Base-by-base conservation (phyloP, 129 eudicot genomes). In the Smallanthus sonchifolius region DNA sequence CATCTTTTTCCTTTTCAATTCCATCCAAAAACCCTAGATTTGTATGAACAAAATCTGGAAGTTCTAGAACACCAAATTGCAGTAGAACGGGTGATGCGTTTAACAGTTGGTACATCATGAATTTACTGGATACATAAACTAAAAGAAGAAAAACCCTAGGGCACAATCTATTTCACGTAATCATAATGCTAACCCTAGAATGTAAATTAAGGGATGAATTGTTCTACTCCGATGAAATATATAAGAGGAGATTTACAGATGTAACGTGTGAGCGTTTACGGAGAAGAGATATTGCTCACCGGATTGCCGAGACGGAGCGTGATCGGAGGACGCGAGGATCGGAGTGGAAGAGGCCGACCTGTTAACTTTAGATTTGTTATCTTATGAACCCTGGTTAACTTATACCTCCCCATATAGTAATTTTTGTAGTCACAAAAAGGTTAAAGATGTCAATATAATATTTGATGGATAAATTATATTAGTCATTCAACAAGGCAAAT, bases 121-220 rank as follows among this genome's bases (percentile, higher is more conserved):
- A n/a, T n/a, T n/a, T n/a, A n/a, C n/a, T n/a, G 30, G 1, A 24
- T 24, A 24, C 30, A 24, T 24, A 24, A 24, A 24, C 30, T 24
- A 24, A 24, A 24, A 24, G 30, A 24, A 24, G 30, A 1, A 24
- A 24, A 24, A 24, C 30, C 34, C n/a, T 0, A n/a, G 56, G 59
- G 13, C 13, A 7, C 10, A 13, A 67, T n/a, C 49, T 30, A 65
- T 51, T 32, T 62, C 77, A 51, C 10, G 76, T 28, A 70, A 20
- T 40, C 39, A 63, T 35, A 28, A 61, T 49, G 16, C 67, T 47
- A 75, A 69, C 67, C 85, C 85, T 71, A 76, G 66, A 64, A 76
- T 70, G 42, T 5, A 64, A 54, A 75, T 52, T 9, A 4, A 19
- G 4, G 16, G 42, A 36, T 38, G 52, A 66, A 71, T 61, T 35